Conservation (phyloP, 2,329 filamentous ascomycete species). For the Chalaropsis ovoidea region DNA sequence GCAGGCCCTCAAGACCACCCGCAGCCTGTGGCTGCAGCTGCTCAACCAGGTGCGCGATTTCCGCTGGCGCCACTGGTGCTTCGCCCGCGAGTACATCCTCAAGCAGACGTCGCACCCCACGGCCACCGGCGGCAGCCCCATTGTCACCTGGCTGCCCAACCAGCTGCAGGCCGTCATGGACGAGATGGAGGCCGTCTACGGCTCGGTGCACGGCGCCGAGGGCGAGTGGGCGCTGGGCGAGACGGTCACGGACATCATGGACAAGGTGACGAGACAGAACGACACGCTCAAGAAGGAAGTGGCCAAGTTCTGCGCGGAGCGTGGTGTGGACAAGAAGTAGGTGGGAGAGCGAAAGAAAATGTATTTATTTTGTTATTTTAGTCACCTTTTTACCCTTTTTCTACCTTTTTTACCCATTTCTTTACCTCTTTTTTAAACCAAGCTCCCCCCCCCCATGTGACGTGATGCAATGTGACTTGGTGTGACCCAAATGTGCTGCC, state of each 20-base stretch:
- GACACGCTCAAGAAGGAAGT: constrained; percentile 63
- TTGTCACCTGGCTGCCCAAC: constrained; percentile 76
- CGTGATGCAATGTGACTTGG: neutral
- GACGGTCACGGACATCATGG: constrained; percentile 53
- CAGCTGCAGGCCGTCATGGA: constrained; percentile 65
- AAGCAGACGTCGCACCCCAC: constrained; percentile 67
- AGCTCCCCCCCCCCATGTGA: too few relatives aligned
- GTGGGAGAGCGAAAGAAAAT: neutral
- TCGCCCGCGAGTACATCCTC: constrained; percentile 73
- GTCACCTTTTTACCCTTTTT: neutral
- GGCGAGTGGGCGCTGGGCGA: constrained; percentile 38
- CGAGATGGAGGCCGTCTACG: constrained; percentile 55
- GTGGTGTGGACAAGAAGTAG: constrained; percentile 35
- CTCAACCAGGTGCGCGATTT: constrained; percentile 72
- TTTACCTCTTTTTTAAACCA: neutral
- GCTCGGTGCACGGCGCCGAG: constrained; percentile 36
- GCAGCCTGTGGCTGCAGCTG: constrained; percentile 52
- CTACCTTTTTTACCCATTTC: too few relatives aligned
- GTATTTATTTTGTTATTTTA: too few relatives aligned
- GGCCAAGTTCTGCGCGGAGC: constrained; percentile 60
- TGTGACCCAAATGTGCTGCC: neutral
- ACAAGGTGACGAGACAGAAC: constrained; percentile 51
- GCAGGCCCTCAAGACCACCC: constrained; percentile 42
- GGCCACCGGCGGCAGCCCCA: constrained; percentile 70
- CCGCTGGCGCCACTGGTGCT: constrained; percentile 77